Evolutionary conservation across 1,139 yeast genomes (phyloP).

Genomic region (Taphrina deformans): DNA sequence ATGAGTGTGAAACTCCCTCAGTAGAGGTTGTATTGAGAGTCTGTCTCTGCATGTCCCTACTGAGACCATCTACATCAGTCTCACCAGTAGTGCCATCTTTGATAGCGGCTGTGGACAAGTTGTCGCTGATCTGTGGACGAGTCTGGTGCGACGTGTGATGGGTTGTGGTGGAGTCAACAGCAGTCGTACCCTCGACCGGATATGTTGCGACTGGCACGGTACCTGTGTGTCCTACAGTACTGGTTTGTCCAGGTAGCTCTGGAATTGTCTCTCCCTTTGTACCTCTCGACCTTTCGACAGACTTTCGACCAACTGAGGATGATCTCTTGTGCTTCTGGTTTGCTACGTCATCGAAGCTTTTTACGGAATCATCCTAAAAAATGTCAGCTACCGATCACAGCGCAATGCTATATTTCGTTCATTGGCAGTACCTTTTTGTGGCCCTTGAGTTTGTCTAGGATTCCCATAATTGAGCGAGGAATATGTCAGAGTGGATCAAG

Average conservation of each 20-base stretch:
- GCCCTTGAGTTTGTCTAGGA: slow-evolving; percentile 32
- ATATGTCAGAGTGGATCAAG: too few species aligned
- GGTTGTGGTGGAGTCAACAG: background rate
- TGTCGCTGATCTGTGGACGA: slow-evolving; percentile 1
- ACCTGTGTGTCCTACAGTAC: background rate
- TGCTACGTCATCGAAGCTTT: slow-evolving; percentile 20
- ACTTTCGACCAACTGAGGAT: slow-evolving; percentile 26
- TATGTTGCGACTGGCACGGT: slow-evolving; percentile 7
- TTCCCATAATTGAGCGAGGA: slow-evolving; percentile 12
- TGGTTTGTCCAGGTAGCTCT: slow-evolving; percentile 2
- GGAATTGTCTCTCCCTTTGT: background rate
- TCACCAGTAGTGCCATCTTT: slow-evolving; percentile 9
- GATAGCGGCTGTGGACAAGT: slow-evolving; percentile 13
- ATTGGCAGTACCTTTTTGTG: slow-evolving; percentile 21
- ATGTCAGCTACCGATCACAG: background rate
- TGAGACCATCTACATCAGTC: slow-evolving; percentile 2
- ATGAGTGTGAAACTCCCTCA: background rate
- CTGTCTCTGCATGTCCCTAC: slow-evolving; percentile 4
- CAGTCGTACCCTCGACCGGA: slow-evolving; percentile 19
- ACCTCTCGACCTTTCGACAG: slow-evolving; percentile 9
- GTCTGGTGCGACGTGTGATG: background rate
- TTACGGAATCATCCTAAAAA: background rate
- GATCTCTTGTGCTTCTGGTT: slow-evolving; percentile 14
- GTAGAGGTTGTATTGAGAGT: background rate
- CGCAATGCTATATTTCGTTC: too few species aligned